phyloP scores from a whole-genome alignment of 352 stramenopile species.

The Elongisporangium anandrum region DNA sequence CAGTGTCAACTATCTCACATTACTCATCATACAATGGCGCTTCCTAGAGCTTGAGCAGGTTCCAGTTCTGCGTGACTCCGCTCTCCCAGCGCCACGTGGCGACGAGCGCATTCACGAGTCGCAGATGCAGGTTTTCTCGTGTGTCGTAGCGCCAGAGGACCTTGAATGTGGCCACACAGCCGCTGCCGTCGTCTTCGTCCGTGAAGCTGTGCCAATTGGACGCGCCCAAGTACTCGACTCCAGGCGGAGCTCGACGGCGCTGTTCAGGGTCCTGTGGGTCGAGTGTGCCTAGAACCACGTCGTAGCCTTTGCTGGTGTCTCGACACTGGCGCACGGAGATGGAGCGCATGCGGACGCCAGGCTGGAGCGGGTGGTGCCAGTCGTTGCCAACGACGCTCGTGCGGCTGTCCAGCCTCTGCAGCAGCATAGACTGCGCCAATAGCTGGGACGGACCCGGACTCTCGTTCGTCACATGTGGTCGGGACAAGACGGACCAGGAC shows the following conservation, averaged over 20 bases:
- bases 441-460: constrained; percentile 17
- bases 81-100: background rate
- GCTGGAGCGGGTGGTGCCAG: constrained; percentile 40
- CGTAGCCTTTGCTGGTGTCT: constrained; percentile 44
- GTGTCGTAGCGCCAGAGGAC: constrained; percentile 55
- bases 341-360: constrained; percentile 41
- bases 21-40: background rate
- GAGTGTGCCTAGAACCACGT: constrained; percentile 53
- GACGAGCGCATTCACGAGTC: constrained; percentile 26
- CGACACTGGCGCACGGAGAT: constrained; percentile 41
- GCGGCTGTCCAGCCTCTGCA: constrained; percentile 45
- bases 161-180: constrained; percentile 15
- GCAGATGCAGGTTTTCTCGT: constrained; percentile 47
- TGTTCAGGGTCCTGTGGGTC: constrained; percentile 42
- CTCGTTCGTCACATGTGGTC: background rate
- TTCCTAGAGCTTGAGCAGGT: background rate
- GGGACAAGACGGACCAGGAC: constrained; percentile 23
- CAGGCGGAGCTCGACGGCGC: constrained; percentile 18
- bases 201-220: constrained; percentile 56
- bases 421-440: constrained; percentile 30
- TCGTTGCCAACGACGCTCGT: constrained; percentile 39
- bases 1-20: background rate
- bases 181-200: constrained; percentile 17
- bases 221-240: constrained; percentile 46
- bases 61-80: background rate